Conservation (phyloP, 805 yeast species). For the Starmerella scarabaei region DNA sequence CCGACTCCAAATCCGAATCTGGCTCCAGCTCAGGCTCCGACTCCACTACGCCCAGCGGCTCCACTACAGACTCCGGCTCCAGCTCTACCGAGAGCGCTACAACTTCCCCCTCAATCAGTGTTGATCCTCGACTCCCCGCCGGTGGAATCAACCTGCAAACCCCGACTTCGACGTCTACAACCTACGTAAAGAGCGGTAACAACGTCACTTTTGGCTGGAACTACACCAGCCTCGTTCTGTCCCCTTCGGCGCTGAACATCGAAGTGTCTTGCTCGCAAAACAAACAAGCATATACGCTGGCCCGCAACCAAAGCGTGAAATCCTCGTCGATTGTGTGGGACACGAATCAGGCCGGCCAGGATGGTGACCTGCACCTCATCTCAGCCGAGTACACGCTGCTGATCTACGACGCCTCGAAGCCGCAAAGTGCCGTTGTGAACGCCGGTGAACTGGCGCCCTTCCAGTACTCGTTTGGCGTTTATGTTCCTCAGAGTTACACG, state of each 20-base stretch:
- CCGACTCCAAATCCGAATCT: too few species aligned
- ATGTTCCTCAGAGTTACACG: slow-evolving; percentile 29
- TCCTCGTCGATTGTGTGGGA: slow-evolving; percentile 29
- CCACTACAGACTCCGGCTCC: too few species aligned
- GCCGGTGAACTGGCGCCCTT: slow-evolving; percentile 29
- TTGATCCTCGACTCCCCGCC: slow-evolving; percentile 28
- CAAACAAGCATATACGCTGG: slow-evolving; percentile 28
- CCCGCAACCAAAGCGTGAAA: slow-evolving; percentile 24
- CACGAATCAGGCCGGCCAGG: slow-evolving; percentile 24
- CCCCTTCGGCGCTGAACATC: slow-evolving; percentile 30
- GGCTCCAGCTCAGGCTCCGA: too few species aligned
- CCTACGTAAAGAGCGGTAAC: slow-evolving; percentile 30
- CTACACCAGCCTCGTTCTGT: slow-evolving; percentile 27
- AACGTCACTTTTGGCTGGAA: slow-evolving; percentile 32
- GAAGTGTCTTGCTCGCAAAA: slow-evolving; percentile 30
- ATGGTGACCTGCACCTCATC: slow-evolving; percentile 21
- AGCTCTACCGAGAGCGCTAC: slow-evolving; percentile 7
- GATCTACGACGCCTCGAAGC: slow-evolving; percentile 27
- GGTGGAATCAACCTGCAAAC: slow-evolving; percentile 28
- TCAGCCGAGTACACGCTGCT: slow-evolving; percentile 29
- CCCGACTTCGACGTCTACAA: slow-evolving; percentile 27
- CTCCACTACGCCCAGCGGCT: too few species aligned
- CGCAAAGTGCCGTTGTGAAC: slow-evolving; percentile 22
- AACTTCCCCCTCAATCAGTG: slow-evolving; percentile 7
- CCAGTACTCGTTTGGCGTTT: slow-evolving; percentile 28